Evolutionary conservation across 2,329 filamentous ascomycete genomes (phyloP), one percentile per base, ranked within the genome.

Genomic region (Dryadomyces quercus-mongolicae): DNA sequence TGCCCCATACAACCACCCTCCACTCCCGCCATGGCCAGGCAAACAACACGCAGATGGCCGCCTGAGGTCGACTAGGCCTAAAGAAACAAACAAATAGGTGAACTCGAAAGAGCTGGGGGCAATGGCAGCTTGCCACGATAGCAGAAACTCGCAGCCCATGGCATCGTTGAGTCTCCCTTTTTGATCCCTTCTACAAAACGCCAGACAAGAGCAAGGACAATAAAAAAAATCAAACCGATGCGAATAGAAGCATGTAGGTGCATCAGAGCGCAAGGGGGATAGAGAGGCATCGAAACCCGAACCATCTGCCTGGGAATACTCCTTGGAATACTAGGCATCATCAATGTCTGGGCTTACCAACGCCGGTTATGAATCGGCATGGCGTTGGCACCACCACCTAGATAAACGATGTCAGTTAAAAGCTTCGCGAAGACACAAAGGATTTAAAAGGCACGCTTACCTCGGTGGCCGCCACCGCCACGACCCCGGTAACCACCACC

Each of bases 401-500:
- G 12, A 5, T 56, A 34, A 31, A 47, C 15, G 31, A 46, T 21
- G 44, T 51, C 40, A 56, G 25, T 31, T 31, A 31, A 31, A 31
- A 31, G 25, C 25, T 31, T 31, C 25, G 25, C 25, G 25, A 31
- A 31, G 8, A 31, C 25, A 31, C 25, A 31, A 31, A 31, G 25
- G 25, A 31, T 31, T 31, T 31, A 44, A 18, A 44, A 18, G 16
- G 16, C 42, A 44, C 21, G n/a, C 54, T 46, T 72, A 66, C 68
- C 68, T 70, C 64, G 66, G 49, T 55, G 46, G 13, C 55, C 70
- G 74, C 75, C 74, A 67, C 76, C 73, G 62, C 74, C 73, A 61
- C 83, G 76, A 62, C 81, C 79, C 61, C 85, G 82, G 67, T 85
- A 85, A 64, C 87, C 82, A 64, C 87, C 82, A 65, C 85, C 82